Percentiles rank a stretch among this genome's conserved stretches.
Evolutionary conservation across 352 stramenopile species (phyloP).

Genomic region (Phytopythium aichiense): DNA sequence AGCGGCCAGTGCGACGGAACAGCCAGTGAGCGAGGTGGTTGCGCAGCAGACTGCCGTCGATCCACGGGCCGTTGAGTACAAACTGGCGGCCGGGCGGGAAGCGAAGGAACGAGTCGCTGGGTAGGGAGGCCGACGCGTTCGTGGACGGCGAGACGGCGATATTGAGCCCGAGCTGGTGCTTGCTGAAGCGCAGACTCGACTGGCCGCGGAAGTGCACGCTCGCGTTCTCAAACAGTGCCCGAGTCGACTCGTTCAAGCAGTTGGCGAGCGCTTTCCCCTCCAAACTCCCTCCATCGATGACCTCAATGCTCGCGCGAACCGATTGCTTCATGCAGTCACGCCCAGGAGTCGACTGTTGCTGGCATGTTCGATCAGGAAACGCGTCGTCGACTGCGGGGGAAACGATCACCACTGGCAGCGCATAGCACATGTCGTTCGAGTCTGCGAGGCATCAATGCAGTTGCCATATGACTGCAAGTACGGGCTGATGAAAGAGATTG

Average conservation of each 20-base stretch:
- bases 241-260: constrained; percentile 24
- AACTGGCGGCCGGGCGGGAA: constrained; percentile 38
- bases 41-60: constrained; percentile 47
- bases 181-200: constrained; percentile 45
- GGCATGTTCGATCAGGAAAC: constrained; percentile 20
- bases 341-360: constrained; percentile 32
- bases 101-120: constrained; percentile 20
- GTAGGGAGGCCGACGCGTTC: constrained; percentile 16
- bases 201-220: constrained; percentile 56
- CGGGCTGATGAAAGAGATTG: neutral
- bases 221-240: constrained; percentile 14
- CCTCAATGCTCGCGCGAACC: constrained; percentile 27
- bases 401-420: constrained; percentile 7
- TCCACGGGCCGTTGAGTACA: constrained; percentile 47
- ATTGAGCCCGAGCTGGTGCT: constrained; percentile 47
- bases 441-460: neutral
- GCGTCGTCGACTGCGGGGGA: neutral
- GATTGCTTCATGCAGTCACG: constrained; percentile 40
- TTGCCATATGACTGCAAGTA: neutral
- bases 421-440: constrained; percentile 1
- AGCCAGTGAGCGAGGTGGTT: constrained; percentile 61
- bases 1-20: constrained; percentile 40
- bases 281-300: constrained; percentile 25
- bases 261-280: constrained; percentile 22
- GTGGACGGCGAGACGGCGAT: constrained; percentile 14